Evolutionary conservation across 495 filamentous ascomycete species (phyloP), one percentile per base, ranked within the genome.

Genomic region (Trypethelium eluteriae): DNA sequence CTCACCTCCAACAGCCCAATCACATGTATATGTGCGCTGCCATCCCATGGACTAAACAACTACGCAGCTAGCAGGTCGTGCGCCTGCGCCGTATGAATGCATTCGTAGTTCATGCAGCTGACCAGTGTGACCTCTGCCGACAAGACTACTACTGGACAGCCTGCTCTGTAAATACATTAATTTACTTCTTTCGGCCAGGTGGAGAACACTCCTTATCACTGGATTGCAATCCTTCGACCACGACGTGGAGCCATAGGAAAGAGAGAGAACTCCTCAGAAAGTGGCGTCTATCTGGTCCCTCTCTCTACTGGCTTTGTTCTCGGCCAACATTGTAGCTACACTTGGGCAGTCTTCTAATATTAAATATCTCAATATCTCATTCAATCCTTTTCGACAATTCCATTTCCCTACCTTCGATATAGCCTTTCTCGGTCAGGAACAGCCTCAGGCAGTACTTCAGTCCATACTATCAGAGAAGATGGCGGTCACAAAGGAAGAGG

Each of bases 401-500:
- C 36, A 59, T 59, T 59, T 11, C 7, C 11, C 11, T 14, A 59
- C 53, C 14, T 59, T 10, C 3, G 53, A 59, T 9, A 7, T 32
- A 59, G 7, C 53, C 36, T 32, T 59, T 3, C 6, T 36, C 7
- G 6, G 3, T 10, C 25, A 59, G 14, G 53, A 59, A 6, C 6
- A 59, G 7, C 53, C 7, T 59, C 53, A 59, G 14, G 18, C 3
- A 59, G 7, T 9, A 36, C 25, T 7, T 2, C 7, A 3, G 18
- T 59, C 53, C 14, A 7, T 32, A 9, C 18, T 14, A 0, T 35
- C 3, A 14, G 18, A 34, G 61, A 57, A 32, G 32, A 74, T 74
- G 73, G 53, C 69, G 14, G 66, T 62, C 39, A 62, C 66, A 38
- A 64, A 69, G 18, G 63, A 67, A 39, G 62, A 61, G 50, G 34